These are phyloP conservation scores for Litchi chinensis DNA, from an alignment of 345 rosid species.

Conservation along the genomic window DNA sequence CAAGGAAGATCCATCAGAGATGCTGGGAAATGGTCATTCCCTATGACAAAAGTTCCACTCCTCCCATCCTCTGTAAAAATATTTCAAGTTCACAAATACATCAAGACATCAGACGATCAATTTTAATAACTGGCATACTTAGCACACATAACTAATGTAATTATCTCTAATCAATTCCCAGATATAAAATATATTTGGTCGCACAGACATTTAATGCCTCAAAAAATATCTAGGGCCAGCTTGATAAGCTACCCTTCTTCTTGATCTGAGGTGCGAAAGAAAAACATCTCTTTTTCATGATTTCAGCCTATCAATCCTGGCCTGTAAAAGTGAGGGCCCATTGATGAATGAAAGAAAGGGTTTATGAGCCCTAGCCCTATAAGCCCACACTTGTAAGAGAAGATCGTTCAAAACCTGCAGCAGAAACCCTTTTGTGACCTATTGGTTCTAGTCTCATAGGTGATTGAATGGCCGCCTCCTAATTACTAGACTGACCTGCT, in stretches of 20 bases:
- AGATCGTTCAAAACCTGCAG: background rate
- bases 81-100: background rate
- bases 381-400: background rate
- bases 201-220: background rate
- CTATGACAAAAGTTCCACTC: slow-evolving; percentile 78
- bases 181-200: background rate
- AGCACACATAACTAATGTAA: background rate
- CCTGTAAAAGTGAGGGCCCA: too few relatives aligned
- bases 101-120: background rate
- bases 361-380: slow-evolving; percentile 1
- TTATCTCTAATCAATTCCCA: background rate
- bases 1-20: slow-evolving; percentile 91
- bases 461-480: background rate
- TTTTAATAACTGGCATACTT: background rate
- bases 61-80: slow-evolving; percentile 78
- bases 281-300: too few relatives aligned
- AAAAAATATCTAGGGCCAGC: background rate
- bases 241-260: too few relatives aligned
- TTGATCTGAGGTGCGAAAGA: too few relatives aligned
- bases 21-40: slow-evolving; percentile 68
- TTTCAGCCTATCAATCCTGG: too few relatives aligned
- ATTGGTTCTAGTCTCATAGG: background rate
- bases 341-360: background rate
- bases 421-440: background rate
- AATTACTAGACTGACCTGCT: too few relatives aligned